Conservation (phyloP, 1,139 yeast genomes). For the Saccharomycopsis crataegensis region DNA sequence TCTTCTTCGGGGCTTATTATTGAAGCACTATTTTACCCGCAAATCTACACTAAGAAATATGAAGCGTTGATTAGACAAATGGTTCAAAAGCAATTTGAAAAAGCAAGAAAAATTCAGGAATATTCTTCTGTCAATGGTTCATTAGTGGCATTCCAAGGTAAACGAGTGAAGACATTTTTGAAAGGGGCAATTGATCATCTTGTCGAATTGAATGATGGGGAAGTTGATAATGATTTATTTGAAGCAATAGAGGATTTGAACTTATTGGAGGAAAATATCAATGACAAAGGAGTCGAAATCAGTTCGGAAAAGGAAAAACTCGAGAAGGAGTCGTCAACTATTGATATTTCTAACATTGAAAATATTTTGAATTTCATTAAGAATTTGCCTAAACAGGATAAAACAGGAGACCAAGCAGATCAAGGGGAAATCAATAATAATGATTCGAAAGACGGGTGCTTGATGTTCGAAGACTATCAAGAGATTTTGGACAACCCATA, state of each 20-base stretch:
- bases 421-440: neutral
- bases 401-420: neutral
- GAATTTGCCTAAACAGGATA: too few species aligned
- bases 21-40: constrained; percentile 28
- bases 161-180: constrained; percentile 8
- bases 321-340: too few species aligned
- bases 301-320: neutral
- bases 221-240: neutral
- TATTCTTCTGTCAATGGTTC: constrained; percentile 11
- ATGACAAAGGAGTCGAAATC: neutral
- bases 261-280: neutral
- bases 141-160: constrained; percentile 19
- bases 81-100: neutral
- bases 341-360: too few species aligned
- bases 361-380: too few species aligned
- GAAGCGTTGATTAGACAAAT: constrained; percentile 11
- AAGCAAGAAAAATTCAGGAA: neutral
- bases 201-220: constrained; percentile 24
- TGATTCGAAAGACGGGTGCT: neutral
- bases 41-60: constrained; percentile 26
- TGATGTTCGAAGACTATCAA: neutral
- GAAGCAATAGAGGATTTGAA: constrained; percentile 3
- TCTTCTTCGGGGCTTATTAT: constrained; percentile 23
- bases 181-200: constrained; percentile 23
- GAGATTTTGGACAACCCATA: constrained; percentile 26